A percentile compares a stretch with the other conserved stretches of the same genome.
Conservation (phyloP, 768 basidiomycete species). For the Neoboletus brunneissimus region DNA sequence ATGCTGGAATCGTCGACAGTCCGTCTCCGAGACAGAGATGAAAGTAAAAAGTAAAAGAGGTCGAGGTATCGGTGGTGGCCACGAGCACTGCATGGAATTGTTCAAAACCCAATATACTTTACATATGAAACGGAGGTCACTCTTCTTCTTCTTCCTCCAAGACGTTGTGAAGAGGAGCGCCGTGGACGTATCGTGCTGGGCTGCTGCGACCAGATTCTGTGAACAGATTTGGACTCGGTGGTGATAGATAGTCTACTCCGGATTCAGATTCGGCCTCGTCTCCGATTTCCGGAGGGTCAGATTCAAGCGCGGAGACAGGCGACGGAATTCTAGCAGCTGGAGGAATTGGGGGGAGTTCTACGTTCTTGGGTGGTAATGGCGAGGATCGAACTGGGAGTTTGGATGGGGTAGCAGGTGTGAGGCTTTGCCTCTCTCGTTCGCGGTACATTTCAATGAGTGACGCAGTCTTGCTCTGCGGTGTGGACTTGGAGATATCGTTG, state of each 20-base stretch:
- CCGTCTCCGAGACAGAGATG: conserved; percentile 9
- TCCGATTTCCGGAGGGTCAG: conserved; percentile 26
- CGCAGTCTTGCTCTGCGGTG: conserved; percentile 60
- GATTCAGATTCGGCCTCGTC: conserved; percentile 30
- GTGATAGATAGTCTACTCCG: conserved; percentile 26
- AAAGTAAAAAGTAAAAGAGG: neutral
- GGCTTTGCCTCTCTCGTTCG: conserved; percentile 54
- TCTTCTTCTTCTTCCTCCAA: conserved; percentile 80
- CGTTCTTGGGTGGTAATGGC: conserved; percentile 9
- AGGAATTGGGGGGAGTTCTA: conserved; percentile 5
- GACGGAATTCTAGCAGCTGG: conserved; percentile 8
- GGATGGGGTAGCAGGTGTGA: conserved; percentile 20
- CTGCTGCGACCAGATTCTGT: conserved; percentile 58
- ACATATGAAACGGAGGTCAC: conserved; percentile 13
- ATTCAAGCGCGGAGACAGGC: conserved; percentile 16
- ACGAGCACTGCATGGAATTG: conserved; percentile 10
- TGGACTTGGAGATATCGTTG: conserved; percentile 16
- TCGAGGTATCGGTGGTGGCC: conserved; percentile 27
- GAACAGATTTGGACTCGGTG: conserved; percentile 33
- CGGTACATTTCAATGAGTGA: conserved; percentile 86
- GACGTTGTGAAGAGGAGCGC: conserved; percentile 84
- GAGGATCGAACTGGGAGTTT: conserved; percentile 35
- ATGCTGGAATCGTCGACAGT: conserved; percentile 2
- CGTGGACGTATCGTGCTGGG: conserved; percentile 75
- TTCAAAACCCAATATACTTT: conserved; percentile 19